Evolutionary conservation across 2,329 filamentous ascomycete genomes (phyloP), one percentile per base, ranked within the genome.

Genomic region (Verticillium klebahnii): DNA sequence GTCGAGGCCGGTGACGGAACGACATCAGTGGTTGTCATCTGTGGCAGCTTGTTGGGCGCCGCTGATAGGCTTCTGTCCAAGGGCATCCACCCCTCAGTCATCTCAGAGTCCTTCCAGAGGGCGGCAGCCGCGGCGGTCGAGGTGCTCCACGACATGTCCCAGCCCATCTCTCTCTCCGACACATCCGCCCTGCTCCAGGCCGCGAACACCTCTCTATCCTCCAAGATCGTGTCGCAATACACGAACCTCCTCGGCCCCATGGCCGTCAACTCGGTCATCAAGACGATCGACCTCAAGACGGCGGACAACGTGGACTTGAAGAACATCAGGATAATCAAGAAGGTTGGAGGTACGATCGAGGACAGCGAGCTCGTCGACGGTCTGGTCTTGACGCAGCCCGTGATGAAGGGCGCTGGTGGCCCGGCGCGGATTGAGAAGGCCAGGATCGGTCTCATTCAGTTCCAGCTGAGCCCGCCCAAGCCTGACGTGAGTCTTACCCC

Each of bases 1-100:
- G 93, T 99, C 64, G 95, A 99, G 78, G 95, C 95, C 66, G 95
- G 95, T 80, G 95, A 99, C 76, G 96, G 95, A 71, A 99, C 95
- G 61, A 99, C 95, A 39, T 98, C 94, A 3, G 95, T 99, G 31
- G 95, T 99, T 34, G 95, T 99, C 68, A 97, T 99, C 78, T 95
- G 92, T 70, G 96, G 95, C 73, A 96, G 92, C 79, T 83, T 99
- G 70, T 85, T 99, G 56, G 94, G 92, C 70, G 95, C 95, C 60
- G 95, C 95, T 65, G 95, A 99, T 80, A 86, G 91, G 73, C 83
- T 99, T 76, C 83, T 99, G 69, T 83, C 82, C 71, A 99, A 98
- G 84, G 91, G 92, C 76, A 95, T 99, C 72, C 95, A 99, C 81
- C 95, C 95, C 65, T 97, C 95, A 60, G 89, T 97, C 78, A 99